Evolutionary conservation across 306 rosid species (phyloP).

Genomic region (Aeschynomene evenia): DNA sequence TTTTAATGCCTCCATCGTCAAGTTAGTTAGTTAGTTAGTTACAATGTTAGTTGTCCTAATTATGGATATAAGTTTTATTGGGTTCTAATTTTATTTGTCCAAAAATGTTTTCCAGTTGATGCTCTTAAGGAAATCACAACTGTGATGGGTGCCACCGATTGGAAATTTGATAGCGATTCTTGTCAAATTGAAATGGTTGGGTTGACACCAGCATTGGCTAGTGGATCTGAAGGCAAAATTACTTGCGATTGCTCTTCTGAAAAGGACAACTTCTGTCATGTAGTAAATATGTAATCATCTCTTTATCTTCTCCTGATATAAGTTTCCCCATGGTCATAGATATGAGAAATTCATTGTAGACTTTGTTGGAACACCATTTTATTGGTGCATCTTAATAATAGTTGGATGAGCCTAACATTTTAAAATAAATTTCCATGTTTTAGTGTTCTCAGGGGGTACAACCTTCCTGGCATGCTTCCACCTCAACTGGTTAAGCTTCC

Average conservation of each 20-base stretch:
- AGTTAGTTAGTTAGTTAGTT: not conserved
- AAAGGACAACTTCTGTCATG: conserved; percentile 59
- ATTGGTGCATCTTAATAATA: not conserved
- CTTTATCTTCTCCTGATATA: conserved; percentile 33
- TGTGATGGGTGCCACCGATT: conserved; percentile 66
- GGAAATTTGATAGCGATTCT: conserved; percentile 64
- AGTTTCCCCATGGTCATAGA: not conserved
- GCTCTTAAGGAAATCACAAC: conserved; percentile 63
- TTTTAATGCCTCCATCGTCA: not conserved
- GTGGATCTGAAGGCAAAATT: conserved; percentile 38
- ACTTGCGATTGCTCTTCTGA: conserved; percentile 48
- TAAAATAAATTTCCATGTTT: conserved; percentile 9
- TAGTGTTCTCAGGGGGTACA: conserved; percentile 55
- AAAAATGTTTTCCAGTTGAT: conserved; percentile 49
- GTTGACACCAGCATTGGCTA: conserved; percentile 41
- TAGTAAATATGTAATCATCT: conserved; percentile 59
- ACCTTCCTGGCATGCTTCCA: conserved; percentile 81
- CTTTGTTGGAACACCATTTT: not conserved
- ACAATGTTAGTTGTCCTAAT: not conserved
- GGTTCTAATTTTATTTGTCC: not conserved
- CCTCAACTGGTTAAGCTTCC: conserved; percentile 80
- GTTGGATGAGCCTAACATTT: not conserved
- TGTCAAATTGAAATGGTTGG: conserved; percentile 61
- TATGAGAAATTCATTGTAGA: not conserved
- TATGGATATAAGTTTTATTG: not conserved